Percentiles rank a stretch among this genome's conserved stretches.
Evolutionary conservation across 805 yeast species (phyloP).

Genomic region (Komagataella ulmi): DNA sequence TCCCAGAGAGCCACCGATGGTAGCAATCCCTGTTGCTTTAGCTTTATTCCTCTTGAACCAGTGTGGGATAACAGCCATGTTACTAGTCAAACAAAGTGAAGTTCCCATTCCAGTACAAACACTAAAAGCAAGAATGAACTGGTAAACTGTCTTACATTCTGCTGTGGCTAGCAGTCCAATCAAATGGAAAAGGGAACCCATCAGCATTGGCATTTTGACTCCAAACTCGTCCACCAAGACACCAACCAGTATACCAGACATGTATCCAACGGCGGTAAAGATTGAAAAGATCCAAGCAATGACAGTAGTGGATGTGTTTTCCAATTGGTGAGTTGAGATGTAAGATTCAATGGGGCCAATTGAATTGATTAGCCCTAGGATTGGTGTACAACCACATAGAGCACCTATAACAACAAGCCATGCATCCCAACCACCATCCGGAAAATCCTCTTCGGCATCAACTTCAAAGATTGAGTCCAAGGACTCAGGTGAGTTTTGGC

Average conservation of each 20-base stretch:
- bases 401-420: conserved; percentile 45
- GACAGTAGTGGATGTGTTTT: conserved; percentile 26
- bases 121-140: conserved; percentile 27
- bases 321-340: conserved; percentile 40
- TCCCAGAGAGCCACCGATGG: conserved; percentile 53
- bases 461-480: background rate
- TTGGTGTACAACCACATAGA: conserved; percentile 39
- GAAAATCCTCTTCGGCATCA: conserved; percentile 18
- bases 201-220: conserved; percentile 23
- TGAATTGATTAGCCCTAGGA: conserved; percentile 43
- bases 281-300: conserved; percentile 58
- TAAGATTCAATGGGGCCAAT: conserved; percentile 54
- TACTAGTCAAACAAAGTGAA: conserved; percentile 29
- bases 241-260: conserved; percentile 38
- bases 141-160: conserved; percentile 21
- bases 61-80: conserved; percentile 30
- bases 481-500: background rate
- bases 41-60: conserved; percentile 31
- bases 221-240: conserved; percentile 46
- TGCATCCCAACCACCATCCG: conserved; percentile 50
- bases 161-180: conserved; percentile 41
- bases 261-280: conserved; percentile 32
- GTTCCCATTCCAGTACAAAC: conserved; percentile 26
- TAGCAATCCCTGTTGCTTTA: conserved; percentile 14
- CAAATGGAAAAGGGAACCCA: conserved; percentile 27